Evolutionary conservation across 768 basidiomycete genomes (phyloP).

Genomic region (Exsudoporus frostii): DNA sequence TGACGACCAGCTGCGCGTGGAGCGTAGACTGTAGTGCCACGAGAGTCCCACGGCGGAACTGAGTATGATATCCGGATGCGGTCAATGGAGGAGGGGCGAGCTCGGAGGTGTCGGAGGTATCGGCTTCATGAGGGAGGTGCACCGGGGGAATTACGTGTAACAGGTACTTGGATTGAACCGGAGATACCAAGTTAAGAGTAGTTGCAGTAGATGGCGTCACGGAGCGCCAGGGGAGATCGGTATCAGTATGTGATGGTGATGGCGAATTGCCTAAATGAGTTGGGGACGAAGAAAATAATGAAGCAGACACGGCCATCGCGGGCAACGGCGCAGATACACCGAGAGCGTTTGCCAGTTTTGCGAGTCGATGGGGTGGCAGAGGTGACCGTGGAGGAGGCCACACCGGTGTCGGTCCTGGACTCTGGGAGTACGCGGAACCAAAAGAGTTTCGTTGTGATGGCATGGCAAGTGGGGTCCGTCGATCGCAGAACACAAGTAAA

Average conservation of each 20-base stretch:
- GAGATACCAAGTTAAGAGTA: conserved; percentile 37
- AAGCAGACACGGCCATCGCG: conserved; percentile 31
- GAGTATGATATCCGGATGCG: conserved; percentile 74
- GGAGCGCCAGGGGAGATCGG: conserved; percentile 44
- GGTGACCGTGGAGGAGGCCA: conserved; percentile 73
- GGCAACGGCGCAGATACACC: conserved; percentile 77
- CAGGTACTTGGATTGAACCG: conserved; percentile 61
- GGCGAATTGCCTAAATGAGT: conserved; percentile 14
- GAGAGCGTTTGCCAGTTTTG: conserved; percentile 81
- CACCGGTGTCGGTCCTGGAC: conserved; percentile 8
- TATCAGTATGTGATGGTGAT: conserved; percentile 27
- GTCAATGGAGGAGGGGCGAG: conserved; percentile 50
- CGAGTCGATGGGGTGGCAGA: conserved; percentile 71
- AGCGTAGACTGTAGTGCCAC: conserved; percentile 83
- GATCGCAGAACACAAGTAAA: neutral
- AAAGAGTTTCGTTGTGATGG: conserved; percentile 14
- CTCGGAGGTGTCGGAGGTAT: conserved; percentile 39
- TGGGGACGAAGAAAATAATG: conserved; percentile 10
- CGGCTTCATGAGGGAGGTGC: conserved; percentile 64
- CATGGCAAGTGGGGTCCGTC: conserved; percentile 7
- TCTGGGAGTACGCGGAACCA: conserved; percentile 9
- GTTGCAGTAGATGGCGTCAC: conserved; percentile 46
- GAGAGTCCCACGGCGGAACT: conserved; percentile 81
- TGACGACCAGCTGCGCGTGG: conserved; percentile 77
- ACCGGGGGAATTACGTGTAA: conserved; percentile 82